Base-by-base conservation (phyloP, 1,284 basidiomycete genomes). In the Phellinidium pouzarii region DNA sequence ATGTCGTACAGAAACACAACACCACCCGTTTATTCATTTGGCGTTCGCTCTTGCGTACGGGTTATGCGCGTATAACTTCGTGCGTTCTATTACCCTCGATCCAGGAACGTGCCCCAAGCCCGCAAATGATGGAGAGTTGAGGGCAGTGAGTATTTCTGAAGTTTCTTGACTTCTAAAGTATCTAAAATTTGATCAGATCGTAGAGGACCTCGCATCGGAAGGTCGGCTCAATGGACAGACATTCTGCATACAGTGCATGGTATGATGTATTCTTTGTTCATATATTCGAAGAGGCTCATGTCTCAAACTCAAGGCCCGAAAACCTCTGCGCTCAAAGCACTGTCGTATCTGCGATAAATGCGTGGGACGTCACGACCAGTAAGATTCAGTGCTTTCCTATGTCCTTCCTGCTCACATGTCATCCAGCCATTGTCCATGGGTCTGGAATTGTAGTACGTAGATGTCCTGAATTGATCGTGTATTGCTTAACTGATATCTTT, bases 241-340 rank as follows among this genome's bases (percentile, higher is more conserved):
- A 9, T 98, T 96, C 69, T 99, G 96, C 65, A 88, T 98, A 49
- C 78, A 85, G 50, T 99, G 95, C 70, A 90, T 99, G 89, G 84
- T 80, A 58, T 43, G 75, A 59, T 27, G 17, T n/a, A n/a, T 3
- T 14, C 6, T 17, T 46, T 37, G 14, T 4, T 44, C 47, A 22
- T 20, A 27, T 23, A 48, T 31, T n/a, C 9, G 43, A 31, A 47
- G 53, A 42, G 14, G 29, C 51, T 7, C 20, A 6, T n/a, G 41
- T 42, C 45, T 25, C 52, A 22, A 23, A 48, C 11, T 49, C 14
- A 50, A 90, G 84, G 84, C 90, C 1, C 81, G 88, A 41, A 94
- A 95, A 63, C 92, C 95, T 3, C 72, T 99, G 20, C 80, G 95
- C 5, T 94, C 91, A 22, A 98, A 96, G 67, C 96, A 99, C 66